Evolutionary conservation across 2,329 filamentous ascomycete species (phyloP), one percentile per base, ranked within the genome.

Genomic region (Hypoxylon sp.): DNA sequence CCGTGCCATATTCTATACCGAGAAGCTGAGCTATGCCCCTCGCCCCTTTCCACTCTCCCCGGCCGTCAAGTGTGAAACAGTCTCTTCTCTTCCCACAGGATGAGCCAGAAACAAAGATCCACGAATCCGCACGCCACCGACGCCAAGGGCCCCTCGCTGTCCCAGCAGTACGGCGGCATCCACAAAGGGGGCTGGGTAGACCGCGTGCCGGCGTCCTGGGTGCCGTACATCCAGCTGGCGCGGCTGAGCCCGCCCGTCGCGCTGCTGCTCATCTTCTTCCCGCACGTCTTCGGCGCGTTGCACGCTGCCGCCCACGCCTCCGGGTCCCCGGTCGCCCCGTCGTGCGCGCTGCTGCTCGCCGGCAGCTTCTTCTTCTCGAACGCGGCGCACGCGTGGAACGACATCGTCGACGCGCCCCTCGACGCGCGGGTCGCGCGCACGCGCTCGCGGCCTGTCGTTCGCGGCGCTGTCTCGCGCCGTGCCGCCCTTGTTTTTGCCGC

Each of bases 361-460:
- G 68, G 69, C 21, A 66, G 63, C 56, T 67, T 74, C 59, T 73
- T 74, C 63, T 69, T 67, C 60, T 69, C 66, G 21, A 73, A 72
- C 63, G 70, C 69, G 11, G 67, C 66, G 1, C 70, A 71, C 60
- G 67, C 66, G 5, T 75, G 73, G 73, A 73, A 76, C 63, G 74
- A 75, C 64, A 57, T 73, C 4, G 46, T 74, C 42, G 73, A 76
- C 59, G 70, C 68, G 17, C 68, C 69, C 8, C 61, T 75, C 27
- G 73, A 76, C 61, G 54, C 50, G 17, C 60, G 62, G 24, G 64
- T 75, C 17, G 41, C 67, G 2, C 72, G 73, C 24, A 73, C 71
- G 7, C 62, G 62, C 31, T 65, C 59, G n/a, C 70, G 74, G 1
- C 73, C 73, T 17, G 73, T 76, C 29, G 65, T 71, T 1, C 67